Percentiles rank a stretch among this genome's conserved stretches.
These are phyloP conservation scores for Penicillium desertorum DNA, from an alignment of 495 filamentous ascomycete species.

Conservation along the genomic window DNA sequence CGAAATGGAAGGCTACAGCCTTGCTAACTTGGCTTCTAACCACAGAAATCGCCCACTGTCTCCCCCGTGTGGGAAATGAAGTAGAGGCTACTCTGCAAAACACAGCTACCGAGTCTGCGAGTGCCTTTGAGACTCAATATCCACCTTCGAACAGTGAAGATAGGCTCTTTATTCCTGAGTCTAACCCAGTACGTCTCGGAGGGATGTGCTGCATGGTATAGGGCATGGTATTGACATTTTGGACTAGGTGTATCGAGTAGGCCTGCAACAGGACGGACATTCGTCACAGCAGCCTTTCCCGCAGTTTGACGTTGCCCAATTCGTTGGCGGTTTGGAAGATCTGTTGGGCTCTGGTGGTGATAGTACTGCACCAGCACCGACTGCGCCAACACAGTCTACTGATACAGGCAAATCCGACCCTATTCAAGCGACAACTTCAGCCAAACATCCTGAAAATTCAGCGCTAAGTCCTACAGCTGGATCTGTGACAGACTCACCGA, in stretches of 20 bases:
- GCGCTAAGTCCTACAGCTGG: neutral
- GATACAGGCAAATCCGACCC: neutral
- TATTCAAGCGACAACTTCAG: neutral
- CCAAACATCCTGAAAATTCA: neutral
- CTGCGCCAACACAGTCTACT: neutral
- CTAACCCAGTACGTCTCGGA: conserved; percentile 34
- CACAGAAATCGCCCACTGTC: conserved; percentile 28
- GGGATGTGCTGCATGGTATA: neutral
- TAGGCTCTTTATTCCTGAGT: conserved; percentile 28
- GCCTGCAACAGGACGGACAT: conserved; percentile 45
- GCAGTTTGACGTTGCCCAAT: conserved; percentile 19
- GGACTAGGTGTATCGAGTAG: conserved; percentile 38
- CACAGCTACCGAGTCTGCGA: conserved; percentile 21
- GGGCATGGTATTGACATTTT: conserved; percentile 8
- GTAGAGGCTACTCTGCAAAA: conserved; percentile 17
- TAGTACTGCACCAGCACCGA: conserved; percentile 8
- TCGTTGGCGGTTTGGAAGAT: conserved; percentile 28
- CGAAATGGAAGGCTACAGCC: conserved; percentile 24
- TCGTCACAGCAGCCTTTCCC: conserved; percentile 40
- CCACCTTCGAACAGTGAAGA: conserved; percentile 30
- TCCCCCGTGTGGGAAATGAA: conserved; percentile 22
- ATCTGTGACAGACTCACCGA: neutral
- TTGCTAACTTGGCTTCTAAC: conserved; percentile 43
- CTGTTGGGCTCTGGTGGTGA: conserved; percentile 23
- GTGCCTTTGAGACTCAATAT: conserved; percentile 40